phyloP scores from a whole-genome alignment of 352 stramenopile species.

The Phytophthora brassicae region DNA sequence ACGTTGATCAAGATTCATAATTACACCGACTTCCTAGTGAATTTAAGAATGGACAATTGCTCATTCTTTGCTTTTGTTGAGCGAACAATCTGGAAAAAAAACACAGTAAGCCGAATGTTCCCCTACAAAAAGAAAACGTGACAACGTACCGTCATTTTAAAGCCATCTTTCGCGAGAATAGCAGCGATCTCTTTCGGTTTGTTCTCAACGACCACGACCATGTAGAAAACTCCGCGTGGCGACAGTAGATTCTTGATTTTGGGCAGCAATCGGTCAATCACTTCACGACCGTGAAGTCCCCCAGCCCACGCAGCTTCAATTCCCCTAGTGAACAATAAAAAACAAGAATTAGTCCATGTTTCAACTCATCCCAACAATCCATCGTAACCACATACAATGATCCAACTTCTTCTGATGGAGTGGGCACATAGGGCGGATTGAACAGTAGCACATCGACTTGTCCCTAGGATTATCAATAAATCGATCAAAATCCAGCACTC shows the following conservation, averaged over 20 bases:
- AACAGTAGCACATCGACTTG: slow-evolving; percentile 96
- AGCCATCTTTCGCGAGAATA: slow-evolving; percentile 67
- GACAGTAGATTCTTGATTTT: slow-evolving; percentile 88
- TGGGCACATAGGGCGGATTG: slow-evolving; percentile 99
- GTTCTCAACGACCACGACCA: slow-evolving; percentile 98
- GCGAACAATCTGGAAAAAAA: slow-evolving; percentile 48
- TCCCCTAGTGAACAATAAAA: slow-evolving; percentile 41
- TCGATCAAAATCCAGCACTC: not conserved
- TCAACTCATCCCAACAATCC: not conserved
- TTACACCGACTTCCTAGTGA: slow-evolving; percentile 33
- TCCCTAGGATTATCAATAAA: slow-evolving; percentile 22
- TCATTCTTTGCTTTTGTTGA: slow-evolving; percentile 76
- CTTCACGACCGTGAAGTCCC: slow-evolving; percentile 90
- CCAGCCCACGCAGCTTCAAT: slow-evolving; percentile 98
- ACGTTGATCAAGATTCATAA: not conserved
- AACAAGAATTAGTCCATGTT: not conserved
- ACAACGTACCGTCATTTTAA: slow-evolving; percentile 59
- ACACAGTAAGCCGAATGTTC: slow-evolving; percentile 15
- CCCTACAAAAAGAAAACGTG: not conserved
- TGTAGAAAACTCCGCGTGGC: slow-evolving; percentile 92
- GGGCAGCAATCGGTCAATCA: slow-evolving; percentile 95
- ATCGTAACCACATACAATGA: slow-evolving; percentile 60
- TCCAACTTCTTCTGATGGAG: slow-evolving; percentile 93
- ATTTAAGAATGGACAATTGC: slow-evolving; percentile 75
- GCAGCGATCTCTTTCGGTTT: slow-evolving; percentile 91